Conservation (phyloP, 169 alveolate genomes). For the Cryptosporidium baileyi region DNA sequence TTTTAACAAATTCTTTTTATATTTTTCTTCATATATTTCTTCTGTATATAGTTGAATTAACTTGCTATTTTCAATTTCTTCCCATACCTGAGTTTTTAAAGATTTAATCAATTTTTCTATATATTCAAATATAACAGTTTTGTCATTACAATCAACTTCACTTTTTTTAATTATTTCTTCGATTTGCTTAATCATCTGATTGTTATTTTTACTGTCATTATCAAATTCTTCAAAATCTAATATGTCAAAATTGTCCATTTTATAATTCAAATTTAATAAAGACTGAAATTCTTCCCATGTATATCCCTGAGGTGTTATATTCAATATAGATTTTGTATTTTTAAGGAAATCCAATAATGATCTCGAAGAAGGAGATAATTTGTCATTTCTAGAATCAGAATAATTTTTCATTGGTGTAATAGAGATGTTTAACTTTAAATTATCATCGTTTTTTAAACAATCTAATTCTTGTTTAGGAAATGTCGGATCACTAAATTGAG, state of each 20-base stretch:
- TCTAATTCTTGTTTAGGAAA: background rate
- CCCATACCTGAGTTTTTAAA: constrained; percentile 34
- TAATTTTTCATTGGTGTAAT: constrained; percentile 10
- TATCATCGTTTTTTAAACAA: background rate
- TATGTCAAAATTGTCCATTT: constrained; percentile 31
- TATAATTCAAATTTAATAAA: constrained; percentile 19
- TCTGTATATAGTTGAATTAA: background rate
- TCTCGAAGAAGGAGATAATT: constrained; percentile 16
- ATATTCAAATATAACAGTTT: background rate
- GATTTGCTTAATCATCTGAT: background rate
- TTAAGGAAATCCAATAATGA: constrained; percentile 21
- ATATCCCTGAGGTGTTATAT: constrained; percentile 55
- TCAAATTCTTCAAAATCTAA: constrained; percentile 32
- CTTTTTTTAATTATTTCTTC: background rate
- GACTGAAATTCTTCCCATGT: constrained; percentile 67
- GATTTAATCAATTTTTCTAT: constrained; percentile 1
- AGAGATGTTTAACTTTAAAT: background rate
- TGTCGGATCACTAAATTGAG: no score
- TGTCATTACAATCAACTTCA: background rate
- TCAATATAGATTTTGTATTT: constrained; percentile 22
- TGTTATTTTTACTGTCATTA: background rate
- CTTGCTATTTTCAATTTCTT: constrained; percentile 13
- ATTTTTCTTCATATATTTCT: background rate
- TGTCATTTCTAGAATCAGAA: background rate
- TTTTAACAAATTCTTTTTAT: background rate